Evolutionary conservation across 2,329 filamentous ascomycete species (phyloP), one percentile per base, ranked within the genome.

Genomic region (Hymenoscyphus fraxineus): DNA sequence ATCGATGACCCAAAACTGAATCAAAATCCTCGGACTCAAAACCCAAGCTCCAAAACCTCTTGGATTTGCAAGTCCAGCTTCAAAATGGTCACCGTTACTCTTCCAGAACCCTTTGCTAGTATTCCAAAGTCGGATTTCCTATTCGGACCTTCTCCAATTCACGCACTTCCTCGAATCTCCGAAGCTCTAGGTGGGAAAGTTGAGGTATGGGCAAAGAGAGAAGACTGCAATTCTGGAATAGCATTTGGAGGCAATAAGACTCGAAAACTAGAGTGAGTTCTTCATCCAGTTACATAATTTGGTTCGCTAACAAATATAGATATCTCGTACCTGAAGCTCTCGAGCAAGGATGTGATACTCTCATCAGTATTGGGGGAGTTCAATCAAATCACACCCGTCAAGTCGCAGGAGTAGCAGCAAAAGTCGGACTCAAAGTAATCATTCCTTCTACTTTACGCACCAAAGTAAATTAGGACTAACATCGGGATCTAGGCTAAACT

Each of bases 311-410:
- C n/a, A 54, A 38, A 3, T 4, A 35, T 64, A 84, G 82, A 70
- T 90, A 90, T 73, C 82, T 90, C 19, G 80, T 86, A 5, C 81
- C 88, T 0, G 87, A 89, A n/a, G 86, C 86, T 2, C 73, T 86
- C 7, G 76, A 81, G 3, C 77, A 83, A 64, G 80, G 82, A 57
- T 82, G 80, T 72, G 84, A 88, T 70, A 89, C 86, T 0, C 80
- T 90, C 27, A 82, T 90, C 66, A 85, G 82, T 68, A 87, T 89
- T 69, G 88, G 88, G 65, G 88, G 88, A 61, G 80, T 89, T 5
- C 88, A 90, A 71, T 88, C 84, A 60, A 91, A 91, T 79, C 88
- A 90, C 74, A 90, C 87, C 1, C 83, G 88, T 13, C 84, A 86
- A 69, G 87, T 90, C 0, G 85, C 87, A 0, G 88, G 86, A 0